A percentile compares a stretch with the other conserved stretches of the same genome.
These are phyloP conservation scores for Fistulinella prunicolor DNA, from an alignment of 768 basidiomycete genomes.

Conservation along the genomic window DNA sequence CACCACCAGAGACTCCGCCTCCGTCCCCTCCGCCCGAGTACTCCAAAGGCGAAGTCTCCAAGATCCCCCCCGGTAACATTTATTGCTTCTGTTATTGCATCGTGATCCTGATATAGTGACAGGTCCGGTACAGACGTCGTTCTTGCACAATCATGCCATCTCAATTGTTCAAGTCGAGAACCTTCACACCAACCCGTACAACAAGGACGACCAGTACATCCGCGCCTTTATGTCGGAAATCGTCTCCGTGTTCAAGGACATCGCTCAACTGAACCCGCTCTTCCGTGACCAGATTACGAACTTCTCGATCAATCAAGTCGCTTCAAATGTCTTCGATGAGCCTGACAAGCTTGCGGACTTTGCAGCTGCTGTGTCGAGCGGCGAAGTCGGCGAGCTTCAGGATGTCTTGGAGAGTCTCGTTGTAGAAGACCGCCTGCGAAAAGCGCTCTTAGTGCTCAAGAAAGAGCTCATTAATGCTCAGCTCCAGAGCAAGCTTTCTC, in stretches of 20 bases:
- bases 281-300: slow-evolving; percentile 99
- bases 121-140: slow-evolving; percentile 78
- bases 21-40: slow-evolving; percentile 25
- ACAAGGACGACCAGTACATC: slow-evolving; percentile 92
- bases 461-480: slow-evolving; percentile 98
- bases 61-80: slow-evolving; percentile 21
- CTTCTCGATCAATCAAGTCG: slow-evolving; percentile 90
- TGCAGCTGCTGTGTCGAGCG: slow-evolving; percentile 91
- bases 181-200: slow-evolving; percentile 74
- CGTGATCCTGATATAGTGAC: slow-evolving; percentile 7
- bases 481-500: slow-evolving; percentile 85
- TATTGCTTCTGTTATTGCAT: not conserved
- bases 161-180: slow-evolving; percentile 91
- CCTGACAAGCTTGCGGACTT: slow-evolving; percentile 98
- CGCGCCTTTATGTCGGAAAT: slow-evolving; percentile 97
- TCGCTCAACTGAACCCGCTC: slow-evolving; percentile 92
- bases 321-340: slow-evolving; percentile 93
- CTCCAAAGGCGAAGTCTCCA: slow-evolving; percentile 22
- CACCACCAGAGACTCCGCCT: slow-evolving; percentile 43
- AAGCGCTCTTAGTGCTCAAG: slow-evolving; percentile 89
- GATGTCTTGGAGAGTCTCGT: slow-evolving; percentile 85
- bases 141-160: slow-evolving; percentile 75
- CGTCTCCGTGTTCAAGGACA: slow-evolving; percentile 97
- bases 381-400: slow-evolving; percentile 90
- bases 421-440: slow-evolving; percentile 86